phyloP scores from a whole-genome alignment of 1,284 basidiomycete species.

The Trametes versicolor region DNA sequence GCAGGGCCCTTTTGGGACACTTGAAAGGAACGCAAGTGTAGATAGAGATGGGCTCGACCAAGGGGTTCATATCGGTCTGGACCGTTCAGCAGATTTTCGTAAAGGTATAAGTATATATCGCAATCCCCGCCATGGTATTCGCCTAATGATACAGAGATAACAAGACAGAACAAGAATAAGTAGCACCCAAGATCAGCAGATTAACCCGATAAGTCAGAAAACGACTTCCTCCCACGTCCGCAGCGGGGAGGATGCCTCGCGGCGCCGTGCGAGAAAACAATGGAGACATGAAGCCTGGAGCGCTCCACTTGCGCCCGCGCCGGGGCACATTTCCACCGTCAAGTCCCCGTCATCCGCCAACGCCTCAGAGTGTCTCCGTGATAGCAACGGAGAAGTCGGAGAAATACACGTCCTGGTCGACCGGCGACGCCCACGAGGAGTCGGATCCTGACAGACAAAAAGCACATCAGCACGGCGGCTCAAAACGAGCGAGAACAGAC shows the following conservation, averaged over 20 bases:
- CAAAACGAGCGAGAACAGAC: background rate
- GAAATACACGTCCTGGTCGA: slow-evolving; percentile 66
- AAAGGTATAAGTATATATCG: too few relatives aligned
- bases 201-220: slow-evolving; percentile 13
- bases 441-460: slow-evolving; percentile 51
- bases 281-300: background rate
- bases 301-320: background rate
- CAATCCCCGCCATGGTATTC: background rate
- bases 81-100: too few relatives aligned
- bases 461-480: slow-evolving; percentile 15
- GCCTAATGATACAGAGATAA: background rate
- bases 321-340: background rate
- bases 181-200: slow-evolving; percentile 4
- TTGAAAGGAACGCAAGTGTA: too few relatives aligned
- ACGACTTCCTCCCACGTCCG: background rate
- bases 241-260: slow-evolving; percentile 11
- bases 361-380: slow-evolving; percentile 55
- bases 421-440: slow-evolving; percentile 60
- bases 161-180: background rate
- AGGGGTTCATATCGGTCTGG: too few relatives aligned
- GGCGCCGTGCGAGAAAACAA: background rate
- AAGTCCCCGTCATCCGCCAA: background rate
- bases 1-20: too few relatives aligned
- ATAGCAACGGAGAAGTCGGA: slow-evolving; percentile 73
- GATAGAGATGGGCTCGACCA: too few relatives aligned